phyloP scores from a whole-genome alignment of 345 rosid genomes.

The Arabidopsis thaliana region TAIR10.1 NC_003071.7:6802001-6802500 shows the following conservation, averaged over 20 bases:
- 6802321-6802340: neutral
- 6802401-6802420: conserved; percentile 69
- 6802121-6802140: conserved; percentile 90
- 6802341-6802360: neutral
- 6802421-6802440: conserved; percentile 83
- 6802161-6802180: conserved; percentile 61
- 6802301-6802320: conserved; percentile 58
- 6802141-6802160: conserved; percentile 59
- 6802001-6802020: conserved; percentile 75
- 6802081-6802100: conserved; percentile 78
- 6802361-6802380: neutral
- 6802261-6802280: conserved; percentile 44
- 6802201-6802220: conserved; percentile 70
- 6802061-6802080: conserved; percentile 35
- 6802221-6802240: conserved; percentile 55
- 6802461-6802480: conserved; percentile 54
- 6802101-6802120: conserved; percentile 79
- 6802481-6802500: conserved; percentile 37
- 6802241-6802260: conserved; percentile 59
- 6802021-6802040: conserved; percentile 70
- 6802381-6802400: conserved; percentile 43
- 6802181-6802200: conserved; percentile 75
- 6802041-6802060: conserved; percentile 44
- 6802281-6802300: conserved; percentile 39
- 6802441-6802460: conserved; percentile 81